phyloP scores from a whole-genome alignment of 192 early-diverging fungal genomes.

The Backusella mclennaniae region DNA sequence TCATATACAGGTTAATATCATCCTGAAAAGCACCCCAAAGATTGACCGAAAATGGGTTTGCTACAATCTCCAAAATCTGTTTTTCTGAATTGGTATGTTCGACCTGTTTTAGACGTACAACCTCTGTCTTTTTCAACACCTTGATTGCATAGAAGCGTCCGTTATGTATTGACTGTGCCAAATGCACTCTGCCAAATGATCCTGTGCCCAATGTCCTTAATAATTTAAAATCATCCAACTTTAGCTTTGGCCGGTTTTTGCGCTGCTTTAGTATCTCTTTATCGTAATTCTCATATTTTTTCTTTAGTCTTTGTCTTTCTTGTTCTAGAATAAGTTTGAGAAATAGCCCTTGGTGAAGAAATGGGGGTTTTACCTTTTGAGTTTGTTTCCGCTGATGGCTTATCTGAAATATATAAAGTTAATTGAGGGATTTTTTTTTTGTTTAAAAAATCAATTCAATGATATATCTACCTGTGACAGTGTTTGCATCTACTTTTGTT shows the following conservation, averaged over 20 bases:
- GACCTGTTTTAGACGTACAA: slow-evolving; percentile 83
- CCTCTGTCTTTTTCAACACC: slow-evolving; percentile 78
- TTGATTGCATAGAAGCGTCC: slow-evolving; percentile 82
- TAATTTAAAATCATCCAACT: slow-evolving; percentile 11
- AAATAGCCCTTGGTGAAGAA: too few relatives aligned
- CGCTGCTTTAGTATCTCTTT: slow-evolving; percentile 5
- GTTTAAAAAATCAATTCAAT: too few relatives aligned
- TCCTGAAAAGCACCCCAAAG: slow-evolving; percentile 92
- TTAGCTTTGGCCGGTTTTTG: slow-evolving; percentile 4
- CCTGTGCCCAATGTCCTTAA: slow-evolving; percentile 74
- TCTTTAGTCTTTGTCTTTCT: slow-evolving; percentile 4
- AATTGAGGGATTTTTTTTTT: not conserved
- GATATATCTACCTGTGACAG: not conserved
- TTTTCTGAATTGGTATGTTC: slow-evolving; percentile 87
- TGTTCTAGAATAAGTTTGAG: not conserved
- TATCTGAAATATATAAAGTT: not conserved
- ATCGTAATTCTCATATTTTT: not conserved
- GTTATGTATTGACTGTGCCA: slow-evolving; percentile 69
- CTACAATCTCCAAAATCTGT: slow-evolving; percentile 64
- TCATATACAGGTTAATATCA: slow-evolving; percentile 88
- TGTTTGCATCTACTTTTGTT: not conserved
- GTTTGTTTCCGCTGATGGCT: not conserved
- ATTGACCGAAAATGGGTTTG: slow-evolving; percentile 78
- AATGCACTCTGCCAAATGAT: slow-evolving; percentile 93
- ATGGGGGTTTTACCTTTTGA: not conserved